Percentiles rank a stretch among this genome's conserved stretches.
Evolutionary conservation across 441 rosid genomes (phyloP).

Genomic region (Populus trichocarpa): DNA sequence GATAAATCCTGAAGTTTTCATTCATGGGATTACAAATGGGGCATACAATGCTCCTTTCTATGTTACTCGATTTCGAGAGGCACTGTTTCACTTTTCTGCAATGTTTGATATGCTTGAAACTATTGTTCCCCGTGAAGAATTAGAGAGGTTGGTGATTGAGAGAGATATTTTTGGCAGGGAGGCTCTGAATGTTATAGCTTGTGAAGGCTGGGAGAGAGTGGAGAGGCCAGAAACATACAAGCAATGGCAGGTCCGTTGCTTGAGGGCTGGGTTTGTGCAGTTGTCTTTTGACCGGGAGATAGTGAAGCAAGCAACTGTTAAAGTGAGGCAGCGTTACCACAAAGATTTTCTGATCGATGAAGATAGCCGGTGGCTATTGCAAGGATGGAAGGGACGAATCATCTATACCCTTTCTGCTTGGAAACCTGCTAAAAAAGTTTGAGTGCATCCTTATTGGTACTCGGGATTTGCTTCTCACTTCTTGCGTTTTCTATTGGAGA

Average conservation of each 20-base stretch:
- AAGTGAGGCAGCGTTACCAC: constrained; percentile 51
- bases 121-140: constrained; percentile 62
- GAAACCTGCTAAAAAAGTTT: constrained; percentile 48
- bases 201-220: constrained; percentile 89
- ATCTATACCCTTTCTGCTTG: constrained; percentile 71
- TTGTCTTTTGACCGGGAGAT: constrained; percentile 44
- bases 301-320: constrained; percentile 35
- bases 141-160: constrained; percentile 73
- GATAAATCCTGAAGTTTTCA: constrained; percentile 65
- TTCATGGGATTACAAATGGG: constrained; percentile 69
- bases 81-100: constrained; percentile 83
- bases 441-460: neutral
- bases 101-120: constrained; percentile 89
- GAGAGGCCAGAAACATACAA: constrained; percentile 94
- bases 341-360: constrained; percentile 76
- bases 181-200: constrained; percentile 78
- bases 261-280: constrained; percentile 72
- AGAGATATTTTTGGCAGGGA: constrained; percentile 78
- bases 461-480: neutral
- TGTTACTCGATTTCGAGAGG: constrained; percentile 80
- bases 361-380: constrained; percentile 69
- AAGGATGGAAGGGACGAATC: constrained; percentile 91
- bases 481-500: neutral
- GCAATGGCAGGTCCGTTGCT: constrained; percentile 81
- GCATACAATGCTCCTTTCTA: constrained; percentile 84